Evolutionary conservation across 2,329 filamentous ascomycete genomes (phyloP).

Genomic region (Coniochaeta sp.): DNA sequence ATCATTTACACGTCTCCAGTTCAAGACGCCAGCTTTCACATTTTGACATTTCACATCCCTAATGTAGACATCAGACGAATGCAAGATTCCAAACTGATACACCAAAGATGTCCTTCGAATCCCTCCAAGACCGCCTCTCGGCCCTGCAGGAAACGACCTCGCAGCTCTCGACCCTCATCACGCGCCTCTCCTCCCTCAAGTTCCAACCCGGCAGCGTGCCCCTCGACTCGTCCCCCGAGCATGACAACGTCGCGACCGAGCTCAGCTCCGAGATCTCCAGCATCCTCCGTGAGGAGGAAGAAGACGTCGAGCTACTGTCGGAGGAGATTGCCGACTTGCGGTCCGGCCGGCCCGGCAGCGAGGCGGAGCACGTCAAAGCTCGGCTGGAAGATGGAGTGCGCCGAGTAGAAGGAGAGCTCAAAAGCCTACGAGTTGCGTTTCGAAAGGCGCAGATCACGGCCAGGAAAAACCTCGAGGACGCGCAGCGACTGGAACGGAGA

Average conservation of each 20-base stretch:
- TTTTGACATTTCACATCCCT: no score
- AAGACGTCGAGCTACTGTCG: conserved; percentile 72
- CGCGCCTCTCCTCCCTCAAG: conserved; percentile 49
- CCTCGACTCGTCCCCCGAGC: conserved; percentile 31
- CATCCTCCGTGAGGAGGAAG: conserved; percentile 68
- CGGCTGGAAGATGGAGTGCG: conserved; percentile 60
- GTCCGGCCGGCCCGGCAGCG: conserved; percentile 39
- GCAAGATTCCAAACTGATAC: no score
- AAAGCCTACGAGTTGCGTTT: conserved; percentile 59
- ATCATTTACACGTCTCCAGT: neutral
- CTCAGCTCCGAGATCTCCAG: conserved; percentile 75
- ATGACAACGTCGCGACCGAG: conserved; percentile 59
- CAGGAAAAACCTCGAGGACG: conserved; percentile 65
- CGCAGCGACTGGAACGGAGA: conserved; percentile 70
- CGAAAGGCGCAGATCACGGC: conserved; percentile 76
- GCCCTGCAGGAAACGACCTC: conserved; percentile 54
- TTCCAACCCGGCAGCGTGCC: conserved; percentile 53
- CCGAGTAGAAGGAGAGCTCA: conserved; percentile 63
- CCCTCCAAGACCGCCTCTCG: conserved; percentile 53
- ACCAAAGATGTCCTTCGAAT: conserved; percentile 44
- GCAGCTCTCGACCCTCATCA: conserved; percentile 52
- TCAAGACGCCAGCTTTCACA: no score
- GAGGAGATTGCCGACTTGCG: conserved; percentile 72
- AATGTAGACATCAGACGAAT: no score
- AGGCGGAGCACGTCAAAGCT: conserved; percentile 55